Base-by-base conservation (phyloP, 805 yeast genomes). In the Yamadazyma akitaensis region DNA sequence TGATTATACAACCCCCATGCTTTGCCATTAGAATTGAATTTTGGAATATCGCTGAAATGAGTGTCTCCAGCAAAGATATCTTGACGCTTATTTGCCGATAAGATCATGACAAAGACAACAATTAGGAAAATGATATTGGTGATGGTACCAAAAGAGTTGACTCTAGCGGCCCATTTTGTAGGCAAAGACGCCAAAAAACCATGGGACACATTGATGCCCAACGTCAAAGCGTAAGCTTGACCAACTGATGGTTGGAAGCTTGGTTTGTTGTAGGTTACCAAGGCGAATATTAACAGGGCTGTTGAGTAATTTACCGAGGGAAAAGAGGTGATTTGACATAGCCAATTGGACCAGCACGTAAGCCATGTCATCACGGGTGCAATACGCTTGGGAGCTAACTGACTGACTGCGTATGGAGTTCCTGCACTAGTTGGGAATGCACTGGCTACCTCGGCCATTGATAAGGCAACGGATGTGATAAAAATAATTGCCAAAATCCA, bases 371-470 rank as follows among this genome's bases (percentile, higher is more conserved):
- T 65, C 19, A 79, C 61, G 0, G 85, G 78, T 14, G 76, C 76
- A 61, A 57, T 65, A 53, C 68, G 69, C 18, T 76, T 77, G 12
- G 87, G 86, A 3, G 86, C 77, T 51, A 82, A 64, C 55, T 80
- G 80, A 2, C 80, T 73, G 1, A 82, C 82, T 49, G 88, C 86
- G 54, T 83, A 84, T 41, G 85, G 85, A 8, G 85, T 73, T 39
- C 88, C 88, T 24, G 85, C 79, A 10, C 84, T 72, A 7, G 85
- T 82, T 34, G 89, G 89, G 65, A 79, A 79, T 5, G 85, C 81
- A 21, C 80, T 72, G 11, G 85, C 76, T 28, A 83, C 69, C 58
- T 84, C 88, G 0, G 86, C 85, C 77, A 84, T 70, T 16, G 82
- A 74, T 37, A 74, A 66, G 11, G 85, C 85, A 39, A 83, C 86